Percentiles rank a stretch among this genome's conserved stretches.
These are phyloP conservation scores for Xeromyces bisporus DNA, from an alignment of 495 filamentous ascomycete species.

Conservation along the genomic window DNA sequence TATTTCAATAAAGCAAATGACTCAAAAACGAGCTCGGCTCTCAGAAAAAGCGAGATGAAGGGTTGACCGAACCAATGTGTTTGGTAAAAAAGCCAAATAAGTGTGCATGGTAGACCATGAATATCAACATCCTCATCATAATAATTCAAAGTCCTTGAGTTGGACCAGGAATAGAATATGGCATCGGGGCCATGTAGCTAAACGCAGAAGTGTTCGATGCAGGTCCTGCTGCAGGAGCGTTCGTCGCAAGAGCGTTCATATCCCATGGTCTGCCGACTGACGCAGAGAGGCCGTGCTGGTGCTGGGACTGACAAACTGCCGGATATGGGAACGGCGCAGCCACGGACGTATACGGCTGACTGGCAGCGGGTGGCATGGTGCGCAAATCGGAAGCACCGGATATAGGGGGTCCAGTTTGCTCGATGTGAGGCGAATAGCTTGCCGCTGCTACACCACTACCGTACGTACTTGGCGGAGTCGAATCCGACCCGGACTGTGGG, in stretches of 20 bases:
- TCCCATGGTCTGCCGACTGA: slow-evolving; percentile 19
- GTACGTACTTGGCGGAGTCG: slow-evolving; percentile 18
- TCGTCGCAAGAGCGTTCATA: slow-evolving; percentile 12
- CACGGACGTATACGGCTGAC: slow-evolving; percentile 18
- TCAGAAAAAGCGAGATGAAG: no score
- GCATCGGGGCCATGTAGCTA: slow-evolving; percentile 19
- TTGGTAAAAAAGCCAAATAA: no score
- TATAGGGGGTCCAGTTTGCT: slow-evolving; percentile 9
- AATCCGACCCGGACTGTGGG: slow-evolving; percentile 28
- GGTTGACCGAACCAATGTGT: no score
- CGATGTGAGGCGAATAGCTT: slow-evolving; percentile 14
- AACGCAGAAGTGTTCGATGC: slow-evolving; percentile 13
- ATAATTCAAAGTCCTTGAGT: no score
- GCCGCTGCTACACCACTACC: slow-evolving; percentile 10
- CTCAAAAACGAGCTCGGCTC: no score
- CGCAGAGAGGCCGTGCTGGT: slow-evolving; percentile 9
- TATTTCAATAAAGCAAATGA: no score
- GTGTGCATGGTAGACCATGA: no score
- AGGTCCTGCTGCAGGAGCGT: slow-evolving; percentile 8
- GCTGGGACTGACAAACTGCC: slow-evolving; percentile 19
- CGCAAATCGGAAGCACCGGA: slow-evolving; percentile 16
- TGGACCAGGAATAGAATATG: slow-evolving; percentile 18
- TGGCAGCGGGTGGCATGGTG: slow-evolving; percentile 15
- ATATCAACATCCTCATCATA: no score
- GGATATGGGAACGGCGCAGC: slow-evolving; percentile 18